Percentiles rank a stretch among this genome's conserved stretches.
Evolutionary conservation across 495 filamentous ascomycete species (phyloP).

Genomic region (Hypoxylon rickii): DNA sequence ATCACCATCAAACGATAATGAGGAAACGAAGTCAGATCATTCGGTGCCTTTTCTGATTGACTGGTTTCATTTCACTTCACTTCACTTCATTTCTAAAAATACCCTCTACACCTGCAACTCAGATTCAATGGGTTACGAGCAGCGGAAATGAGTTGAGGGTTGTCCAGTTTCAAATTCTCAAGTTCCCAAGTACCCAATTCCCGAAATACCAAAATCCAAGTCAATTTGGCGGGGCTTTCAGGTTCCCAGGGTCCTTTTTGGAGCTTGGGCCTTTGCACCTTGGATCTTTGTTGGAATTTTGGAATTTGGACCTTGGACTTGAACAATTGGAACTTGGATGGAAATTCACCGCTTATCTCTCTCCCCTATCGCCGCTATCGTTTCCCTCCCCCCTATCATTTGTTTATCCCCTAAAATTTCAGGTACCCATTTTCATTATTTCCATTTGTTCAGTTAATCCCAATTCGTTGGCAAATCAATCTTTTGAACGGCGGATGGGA

Average conservation of each 20-base stretch:
- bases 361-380: too few species aligned
- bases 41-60: too few species aligned
- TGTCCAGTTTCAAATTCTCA: not conserved
- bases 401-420: not conserved
- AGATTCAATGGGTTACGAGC: not conserved
- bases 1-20: too few species aligned
- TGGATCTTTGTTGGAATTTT: too few species aligned
- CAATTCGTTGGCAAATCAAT: too few species aligned
- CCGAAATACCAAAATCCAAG: slow-evolving; percentile 2
- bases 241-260: not conserved
- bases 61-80: too few species aligned
- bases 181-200: slow-evolving; percentile 15
- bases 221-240: slow-evolving; percentile 8
- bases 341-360: slow-evolving; percentile 37
- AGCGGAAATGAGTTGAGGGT: not conserved
- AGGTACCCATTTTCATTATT: slow-evolving; percentile 26
- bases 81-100: not conserved
- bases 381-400: too few species aligned
- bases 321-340: slow-evolving; percentile 18
- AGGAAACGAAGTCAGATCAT: too few species aligned
- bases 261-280: too few species aligned
- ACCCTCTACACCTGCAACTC: not conserved
- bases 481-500: too few species aligned
- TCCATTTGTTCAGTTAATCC: too few species aligned
- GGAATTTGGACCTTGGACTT: too few species aligned